Percentiles rank a stretch among this genome's conserved stretches.
phyloP scores from a whole-genome alignment of 2,329 filamentous ascomycete genomes.

The Pleoardoris graminearum region DNA sequence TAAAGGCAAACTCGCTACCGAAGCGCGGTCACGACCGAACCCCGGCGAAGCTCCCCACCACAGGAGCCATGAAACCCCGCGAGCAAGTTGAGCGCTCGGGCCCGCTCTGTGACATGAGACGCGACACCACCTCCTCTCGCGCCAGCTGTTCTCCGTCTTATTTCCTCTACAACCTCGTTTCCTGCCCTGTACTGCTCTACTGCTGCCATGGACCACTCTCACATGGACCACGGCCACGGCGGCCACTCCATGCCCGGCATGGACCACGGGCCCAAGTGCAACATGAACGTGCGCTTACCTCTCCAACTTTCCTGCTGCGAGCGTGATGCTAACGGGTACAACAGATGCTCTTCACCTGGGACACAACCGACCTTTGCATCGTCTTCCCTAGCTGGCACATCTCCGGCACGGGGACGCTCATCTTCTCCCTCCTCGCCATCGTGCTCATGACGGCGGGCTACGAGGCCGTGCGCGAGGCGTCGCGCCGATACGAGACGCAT shows the following conservation, averaged over 20 bases:
- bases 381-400: constrained; percentile 92
- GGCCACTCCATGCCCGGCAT: constrained; percentile 57
- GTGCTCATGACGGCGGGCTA: constrained; percentile 87
- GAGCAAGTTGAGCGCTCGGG: constrained; percentile 9
- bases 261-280: constrained; percentile 66
- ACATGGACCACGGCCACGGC: constrained; percentile 63
- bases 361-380: constrained; percentile 91
- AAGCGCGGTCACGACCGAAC: constrained; percentile 14
- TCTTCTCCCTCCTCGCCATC: constrained; percentile 82
- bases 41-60: constrained; percentile 8
- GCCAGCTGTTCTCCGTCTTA: constrained; percentile 3
- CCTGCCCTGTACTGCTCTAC: neutral
- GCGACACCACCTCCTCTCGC: neutral
- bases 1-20: constrained; percentile 4
- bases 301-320: neutral
- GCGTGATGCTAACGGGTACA: constrained; percentile 1
- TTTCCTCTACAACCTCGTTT: neutral
- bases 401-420: constrained; percentile 70
- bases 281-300: constrained; percentile 75
- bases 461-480: constrained; percentile 79
- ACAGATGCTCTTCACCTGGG: constrained; percentile 98
- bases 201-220: constrained; percentile 29
- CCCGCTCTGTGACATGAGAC: constrained; percentile 5
- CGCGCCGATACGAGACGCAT: constrained; percentile 72
- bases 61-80: constrained; percentile 16